A percentile compares a stretch with the other conserved stretches of the same genome.
Conservation (phyloP, 176 grass and related monocot species). For the Coix lacrymajobi region DNA sequence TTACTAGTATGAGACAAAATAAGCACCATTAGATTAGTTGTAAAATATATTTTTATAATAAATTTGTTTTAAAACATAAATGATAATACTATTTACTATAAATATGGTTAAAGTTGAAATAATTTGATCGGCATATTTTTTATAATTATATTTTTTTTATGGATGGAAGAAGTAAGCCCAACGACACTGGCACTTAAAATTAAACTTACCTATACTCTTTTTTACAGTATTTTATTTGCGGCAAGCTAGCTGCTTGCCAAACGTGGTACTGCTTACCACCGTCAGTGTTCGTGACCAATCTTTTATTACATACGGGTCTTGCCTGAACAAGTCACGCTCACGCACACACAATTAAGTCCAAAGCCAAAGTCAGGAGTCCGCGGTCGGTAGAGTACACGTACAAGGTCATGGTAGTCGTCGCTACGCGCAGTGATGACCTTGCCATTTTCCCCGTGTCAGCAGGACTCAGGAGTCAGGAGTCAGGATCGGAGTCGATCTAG, state of each 20-base stretch:
- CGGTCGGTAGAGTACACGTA: neutral
- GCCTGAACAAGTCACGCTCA: neutral
- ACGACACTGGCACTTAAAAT: neutral
- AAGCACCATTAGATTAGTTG: too few relatives aligned
- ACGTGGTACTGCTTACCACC: neutral
- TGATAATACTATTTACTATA: too few relatives aligned
- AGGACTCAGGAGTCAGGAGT: too few relatives aligned
- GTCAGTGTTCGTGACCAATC: neutral
- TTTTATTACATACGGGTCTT: neutral
- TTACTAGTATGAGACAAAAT: too few relatives aligned
- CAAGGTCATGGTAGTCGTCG: neutral
- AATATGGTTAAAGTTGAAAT: too few relatives aligned
- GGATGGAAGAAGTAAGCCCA: too few relatives aligned
- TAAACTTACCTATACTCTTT: neutral
- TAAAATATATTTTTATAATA: too few relatives aligned
- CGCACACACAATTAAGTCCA: neutral
- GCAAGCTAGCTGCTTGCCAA: neutral
- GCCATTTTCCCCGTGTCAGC: too few relatives aligned
- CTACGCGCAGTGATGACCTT: neutral
- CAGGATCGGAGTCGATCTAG: too few relatives aligned
- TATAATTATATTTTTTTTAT: too few relatives aligned
- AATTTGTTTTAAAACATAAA: too few relatives aligned
- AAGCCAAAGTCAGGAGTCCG: neutral
- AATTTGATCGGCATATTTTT: too few relatives aligned
- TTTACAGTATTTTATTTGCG: neutral